phyloP scores from a whole-genome alignment of 495 filamentous ascomycete species.

The Melanomma pulvis-pyrius region DNA sequence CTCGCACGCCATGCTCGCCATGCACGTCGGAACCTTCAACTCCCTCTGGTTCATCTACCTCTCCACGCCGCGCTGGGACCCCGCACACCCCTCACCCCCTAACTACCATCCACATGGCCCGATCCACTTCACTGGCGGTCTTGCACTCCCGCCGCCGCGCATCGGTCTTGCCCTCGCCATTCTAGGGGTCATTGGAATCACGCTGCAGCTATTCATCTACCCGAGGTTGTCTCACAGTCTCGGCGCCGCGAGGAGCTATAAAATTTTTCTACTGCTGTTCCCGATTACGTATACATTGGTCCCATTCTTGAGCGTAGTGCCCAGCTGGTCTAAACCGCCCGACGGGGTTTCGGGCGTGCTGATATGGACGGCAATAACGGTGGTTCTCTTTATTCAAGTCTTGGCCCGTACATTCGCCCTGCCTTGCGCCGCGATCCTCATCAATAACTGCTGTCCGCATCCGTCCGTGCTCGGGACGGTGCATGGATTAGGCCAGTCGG shows the following conservation, averaged over 20 bases:
- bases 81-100: conserved; percentile 45
- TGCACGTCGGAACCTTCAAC: conserved; percentile 77
- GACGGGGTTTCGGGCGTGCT: conserved; percentile 60
- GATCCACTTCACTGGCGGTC: conserved; percentile 71
- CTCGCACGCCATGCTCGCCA: conserved; percentile 66
- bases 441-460: conserved; percentile 69
- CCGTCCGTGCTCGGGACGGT: conserved; percentile 66
- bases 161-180: conserved; percentile 71
- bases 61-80: conserved; percentile 60
- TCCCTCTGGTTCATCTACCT: conserved; percentile 74
- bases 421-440: conserved; percentile 67
- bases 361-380: conserved; percentile 64
- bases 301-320: conserved; percentile 68
- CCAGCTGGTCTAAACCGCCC: conserved; percentile 42
- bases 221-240: conserved; percentile 61
- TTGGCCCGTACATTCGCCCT: conserved; percentile 71
- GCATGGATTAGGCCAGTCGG: conserved; percentile 68
- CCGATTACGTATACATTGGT: conserved; percentile 66
- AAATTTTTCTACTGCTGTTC: conserved; percentile 62
- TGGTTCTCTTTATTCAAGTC: conserved; percentile 68
- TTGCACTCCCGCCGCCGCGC: conserved; percentile 66
- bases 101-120: conserved; percentile 49
- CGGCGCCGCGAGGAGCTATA: conserved; percentile 65
- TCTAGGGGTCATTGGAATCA: conserved; percentile 70
- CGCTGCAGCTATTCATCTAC: conserved; percentile 72